Percentiles rank a stretch among this genome's conserved stretches.
Evolutionary conservation across 108 stramenopile species (phyloP).

Genomic region (Craspedostauros australis): DNA sequence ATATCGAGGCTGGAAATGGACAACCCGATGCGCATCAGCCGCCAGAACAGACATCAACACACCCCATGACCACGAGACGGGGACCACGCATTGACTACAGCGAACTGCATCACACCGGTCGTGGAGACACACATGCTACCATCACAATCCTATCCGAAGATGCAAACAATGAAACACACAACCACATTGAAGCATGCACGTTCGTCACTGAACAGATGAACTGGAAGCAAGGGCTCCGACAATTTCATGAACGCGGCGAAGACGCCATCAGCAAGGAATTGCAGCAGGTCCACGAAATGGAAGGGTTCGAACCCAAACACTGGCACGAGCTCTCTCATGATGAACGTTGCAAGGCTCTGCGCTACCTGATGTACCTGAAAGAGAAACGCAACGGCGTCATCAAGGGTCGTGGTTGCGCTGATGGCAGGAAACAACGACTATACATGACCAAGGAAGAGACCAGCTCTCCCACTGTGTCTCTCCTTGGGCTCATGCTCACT

Average conservation of each 20-base stretch:
- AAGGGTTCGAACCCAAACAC: slow-evolving; percentile 22
- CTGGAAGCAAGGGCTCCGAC: slow-evolving; percentile 19
- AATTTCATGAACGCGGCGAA: slow-evolving; percentile 25
- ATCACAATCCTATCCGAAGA: too few relatives aligned
- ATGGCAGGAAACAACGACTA: slow-evolving; percentile 25
- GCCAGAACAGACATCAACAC: too few relatives aligned
- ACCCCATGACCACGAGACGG: too few relatives aligned
- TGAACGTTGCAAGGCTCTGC: slow-evolving; percentile 20
- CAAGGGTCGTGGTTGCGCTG: slow-evolving; percentile 34
- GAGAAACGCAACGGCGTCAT: slow-evolving; percentile 28
- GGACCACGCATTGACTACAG: too few relatives aligned
- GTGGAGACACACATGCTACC: too few relatives aligned
- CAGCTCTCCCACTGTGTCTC: slow-evolving; percentile 18
- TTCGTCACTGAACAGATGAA: too few relatives aligned
- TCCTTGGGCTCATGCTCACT: slow-evolving; percentile 24
- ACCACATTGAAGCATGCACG: too few relatives aligned
- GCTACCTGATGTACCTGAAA: slow-evolving; percentile 40
- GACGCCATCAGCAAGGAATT: slow-evolving; percentile 31
- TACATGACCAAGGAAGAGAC: slow-evolving; percentile 23
- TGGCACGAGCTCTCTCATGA: slow-evolving; percentile 12
- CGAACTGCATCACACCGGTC: too few relatives aligned
- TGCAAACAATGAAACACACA: too few relatives aligned
- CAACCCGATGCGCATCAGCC: too few relatives aligned
- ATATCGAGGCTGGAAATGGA: too few relatives aligned
- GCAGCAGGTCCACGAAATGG: slow-evolving; percentile 25